Evolutionary conservation across 2,329 filamentous ascomycete species (phyloP).

Genomic region (Hawksworthiomyces lignivorus): DNA sequence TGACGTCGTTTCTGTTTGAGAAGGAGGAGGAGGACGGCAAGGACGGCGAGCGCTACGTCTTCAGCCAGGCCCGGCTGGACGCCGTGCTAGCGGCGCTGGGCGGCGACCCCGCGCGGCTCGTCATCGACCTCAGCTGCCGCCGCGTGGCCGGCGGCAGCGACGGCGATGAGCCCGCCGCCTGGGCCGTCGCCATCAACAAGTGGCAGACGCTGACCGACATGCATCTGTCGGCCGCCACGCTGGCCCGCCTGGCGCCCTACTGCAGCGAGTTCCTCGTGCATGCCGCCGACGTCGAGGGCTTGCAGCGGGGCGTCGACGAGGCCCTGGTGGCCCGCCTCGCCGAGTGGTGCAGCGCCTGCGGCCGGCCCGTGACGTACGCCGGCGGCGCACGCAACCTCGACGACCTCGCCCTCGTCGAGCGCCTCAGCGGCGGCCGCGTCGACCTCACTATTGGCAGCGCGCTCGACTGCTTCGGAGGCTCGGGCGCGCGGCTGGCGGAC

Average conservation of each 20-base stretch:
- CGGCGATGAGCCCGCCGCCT: constrained; percentile 28
- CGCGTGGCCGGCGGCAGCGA: constrained; percentile 26
- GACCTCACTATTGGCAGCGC: constrained; percentile 96
- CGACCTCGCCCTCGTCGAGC: constrained; percentile 76
- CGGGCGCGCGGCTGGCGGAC: constrained; percentile 77
- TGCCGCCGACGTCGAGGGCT: constrained; percentile 90
- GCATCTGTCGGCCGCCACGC: constrained; percentile 72
- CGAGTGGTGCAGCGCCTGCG: constrained; percentile 69
- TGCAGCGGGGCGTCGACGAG: constrained; percentile 87
- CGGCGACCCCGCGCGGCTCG: constrained; percentile 70
- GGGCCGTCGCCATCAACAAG: constrained; percentile 98
- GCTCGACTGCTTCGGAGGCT: constrained; percentile 89
- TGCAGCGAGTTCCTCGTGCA: constrained; percentile 97
- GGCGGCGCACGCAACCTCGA: constrained; percentile 79
- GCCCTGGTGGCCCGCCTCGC: constrained; percentile 69
- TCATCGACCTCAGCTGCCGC: constrained; percentile 92
- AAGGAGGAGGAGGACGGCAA: constrained; percentile 22
- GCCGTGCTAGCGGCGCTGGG: constrained; percentile 65
- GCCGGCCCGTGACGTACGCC: constrained; percentile 78
- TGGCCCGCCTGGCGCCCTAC: constrained; percentile 74
- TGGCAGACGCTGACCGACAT: constrained; percentile 98
- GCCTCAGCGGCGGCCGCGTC: constrained; percentile 69
- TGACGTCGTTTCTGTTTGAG: constrained; percentile 93
- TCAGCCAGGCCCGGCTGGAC: constrained; percentile 69
- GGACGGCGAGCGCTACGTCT: constrained; percentile 40